Evolutionary conservation across 2,329 filamentous ascomycete species (phyloP).

Genomic region (Westerdykella sp.): DNA sequence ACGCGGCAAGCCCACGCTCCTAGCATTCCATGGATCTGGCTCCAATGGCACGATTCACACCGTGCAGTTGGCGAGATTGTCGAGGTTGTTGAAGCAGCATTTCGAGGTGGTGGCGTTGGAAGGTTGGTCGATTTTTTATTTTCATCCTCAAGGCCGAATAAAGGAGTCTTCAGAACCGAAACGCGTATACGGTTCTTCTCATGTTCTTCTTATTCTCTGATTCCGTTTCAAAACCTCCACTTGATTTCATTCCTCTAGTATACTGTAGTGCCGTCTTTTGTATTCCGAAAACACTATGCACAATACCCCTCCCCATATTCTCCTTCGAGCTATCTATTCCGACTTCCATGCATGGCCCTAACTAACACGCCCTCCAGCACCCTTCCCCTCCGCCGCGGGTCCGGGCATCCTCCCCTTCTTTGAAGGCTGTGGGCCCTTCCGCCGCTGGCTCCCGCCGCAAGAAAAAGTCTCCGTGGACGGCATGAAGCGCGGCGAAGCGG

Average conservation of each 20-base stretch:
- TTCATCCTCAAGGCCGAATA: background rate
- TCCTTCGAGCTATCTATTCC: background rate
- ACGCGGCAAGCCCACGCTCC: conserved; percentile 25
- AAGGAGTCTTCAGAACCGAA: too few species aligned
- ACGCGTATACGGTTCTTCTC: background rate
- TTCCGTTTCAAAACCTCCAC: background rate
- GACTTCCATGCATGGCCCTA: background rate
- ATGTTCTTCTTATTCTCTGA: background rate
- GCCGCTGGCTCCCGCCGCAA: conserved; percentile 24
- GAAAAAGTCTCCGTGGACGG: conserved; percentile 12
- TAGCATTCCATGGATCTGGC: conserved; percentile 35
- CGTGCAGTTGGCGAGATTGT: conserved; percentile 29
- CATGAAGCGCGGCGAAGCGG: conserved; percentile 13
- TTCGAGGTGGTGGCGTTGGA: conserved; percentile 23
- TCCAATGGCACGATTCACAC: conserved; percentile 29
- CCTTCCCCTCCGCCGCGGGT: conserved; percentile 28
- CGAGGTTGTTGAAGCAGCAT: conserved; percentile 15
- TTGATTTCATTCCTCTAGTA: background rate
- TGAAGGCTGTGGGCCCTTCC: conserved; percentile 33
- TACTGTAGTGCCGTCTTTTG: too few species aligned
- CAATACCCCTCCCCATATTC: background rate
- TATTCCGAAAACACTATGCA: background rate
- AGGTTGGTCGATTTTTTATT: conserved; percentile 11
- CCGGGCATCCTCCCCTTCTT: conserved; percentile 36
- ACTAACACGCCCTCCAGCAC: conserved; percentile 11